Percentiles rank a stretch among this genome's conserved stretches.
Conservation (phyloP, 768 basidiomycete species). For the Pholiota conissans region DNA sequence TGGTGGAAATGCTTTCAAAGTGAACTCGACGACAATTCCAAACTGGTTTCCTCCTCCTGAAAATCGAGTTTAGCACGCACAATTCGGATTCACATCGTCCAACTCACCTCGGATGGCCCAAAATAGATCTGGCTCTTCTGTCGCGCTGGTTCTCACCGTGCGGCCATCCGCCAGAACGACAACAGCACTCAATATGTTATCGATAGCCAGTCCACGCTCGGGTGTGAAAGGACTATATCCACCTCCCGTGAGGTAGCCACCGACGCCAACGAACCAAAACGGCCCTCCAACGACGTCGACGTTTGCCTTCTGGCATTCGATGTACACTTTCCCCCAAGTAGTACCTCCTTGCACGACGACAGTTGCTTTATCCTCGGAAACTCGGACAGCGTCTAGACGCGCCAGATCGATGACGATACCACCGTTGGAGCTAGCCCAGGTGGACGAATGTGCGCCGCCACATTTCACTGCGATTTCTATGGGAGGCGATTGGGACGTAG, state of each 20-base stretch:
- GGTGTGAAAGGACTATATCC: conserved; percentile 21
- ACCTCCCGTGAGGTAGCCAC: conserved; percentile 13
- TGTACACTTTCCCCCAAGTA: conserved; percentile 9
- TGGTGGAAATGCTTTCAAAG: conserved; percentile 14
- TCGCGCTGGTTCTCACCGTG: conserved; percentile 15
- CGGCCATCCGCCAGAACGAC: conserved; percentile 21
- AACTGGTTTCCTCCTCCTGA: conserved; percentile 23
- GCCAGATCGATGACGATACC: conserved; percentile 9
- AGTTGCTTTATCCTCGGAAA: conserved; percentile 1
- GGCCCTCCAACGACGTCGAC: conserved; percentile 12
- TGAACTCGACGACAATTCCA: conserved; percentile 21
- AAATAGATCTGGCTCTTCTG: conserved; percentile 23
- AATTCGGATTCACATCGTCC: neutral
- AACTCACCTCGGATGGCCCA: conserved; percentile 26
- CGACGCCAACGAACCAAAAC: conserved; percentile 16
- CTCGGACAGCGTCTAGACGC: neutral
- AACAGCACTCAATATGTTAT: conserved; percentile 20
- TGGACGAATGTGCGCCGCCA: conserved; percentile 13
- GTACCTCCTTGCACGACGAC: conserved; percentile 13
- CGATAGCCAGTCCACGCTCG: conserved; percentile 9
- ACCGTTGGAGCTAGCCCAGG: conserved; percentile 7
- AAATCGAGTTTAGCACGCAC: neutral
- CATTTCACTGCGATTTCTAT: conserved; percentile 12
- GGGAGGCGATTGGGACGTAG: conserved; percentile 1
- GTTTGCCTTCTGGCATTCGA: neutral